Percentiles rank a stretch among this genome's conserved stretches.
Conservation (phyloP, 2,329 filamentous ascomycete species). For the Monosporascus sp. region DNA sequence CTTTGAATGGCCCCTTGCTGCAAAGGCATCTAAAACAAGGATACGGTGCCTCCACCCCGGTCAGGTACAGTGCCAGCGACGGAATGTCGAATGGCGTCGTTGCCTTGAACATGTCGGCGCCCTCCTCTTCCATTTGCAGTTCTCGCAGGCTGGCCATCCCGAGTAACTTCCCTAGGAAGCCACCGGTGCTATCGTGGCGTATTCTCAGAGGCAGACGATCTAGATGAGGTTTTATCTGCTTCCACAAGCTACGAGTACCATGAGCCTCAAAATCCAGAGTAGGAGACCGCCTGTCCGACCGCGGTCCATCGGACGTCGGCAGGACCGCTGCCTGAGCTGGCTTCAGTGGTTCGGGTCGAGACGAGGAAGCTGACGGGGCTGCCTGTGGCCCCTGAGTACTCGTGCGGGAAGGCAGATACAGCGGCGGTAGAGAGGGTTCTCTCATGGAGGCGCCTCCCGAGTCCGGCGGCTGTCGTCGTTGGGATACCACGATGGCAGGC, state of each 20-base stretch:
- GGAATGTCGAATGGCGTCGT: not conserved
- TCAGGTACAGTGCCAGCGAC: not conserved
- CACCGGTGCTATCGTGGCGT: not conserved
- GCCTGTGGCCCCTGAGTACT: too few species aligned
- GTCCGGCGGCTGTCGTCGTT: not conserved
- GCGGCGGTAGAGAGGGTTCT: not conserved
- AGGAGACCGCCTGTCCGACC: not conserved
- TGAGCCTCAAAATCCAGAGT: not conserved
- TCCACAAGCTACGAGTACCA: not conserved
- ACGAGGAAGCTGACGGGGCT: too few species aligned
- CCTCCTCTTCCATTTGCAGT: not conserved
- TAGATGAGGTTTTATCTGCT: not conserved
- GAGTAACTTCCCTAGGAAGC: not conserved
- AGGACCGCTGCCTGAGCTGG: not conserved
- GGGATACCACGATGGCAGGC: not conserved
- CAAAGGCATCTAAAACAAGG: not conserved
- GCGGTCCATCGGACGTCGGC: not conserved
- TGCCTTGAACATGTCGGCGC: not conserved
- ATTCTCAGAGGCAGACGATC: not conserved
- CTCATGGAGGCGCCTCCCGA: not conserved
- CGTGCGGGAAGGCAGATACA: too few species aligned
- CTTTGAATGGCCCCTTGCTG: not conserved
- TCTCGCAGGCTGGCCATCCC: not conserved
- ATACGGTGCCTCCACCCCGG: not conserved
- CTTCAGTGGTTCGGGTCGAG: too few species aligned